phyloP scores from a whole-genome alignment of 345 rosid species.

The Capsella bursapastoris region DNA sequence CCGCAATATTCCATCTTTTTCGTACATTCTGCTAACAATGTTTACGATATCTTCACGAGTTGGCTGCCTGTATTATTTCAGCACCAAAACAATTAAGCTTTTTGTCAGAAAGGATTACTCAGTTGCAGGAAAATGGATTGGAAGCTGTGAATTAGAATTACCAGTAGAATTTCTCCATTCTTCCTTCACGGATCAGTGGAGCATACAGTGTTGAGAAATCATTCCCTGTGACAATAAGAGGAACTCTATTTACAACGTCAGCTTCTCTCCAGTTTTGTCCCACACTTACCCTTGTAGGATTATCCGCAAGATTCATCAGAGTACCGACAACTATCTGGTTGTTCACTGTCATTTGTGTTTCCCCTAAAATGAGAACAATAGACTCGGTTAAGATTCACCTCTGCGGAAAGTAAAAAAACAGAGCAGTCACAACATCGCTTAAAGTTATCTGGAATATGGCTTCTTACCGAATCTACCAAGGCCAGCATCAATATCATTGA shows the following conservation, averaged over 20 bases:
- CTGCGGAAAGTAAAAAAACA: slow-evolving; percentile 1
- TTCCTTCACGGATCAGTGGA: slow-evolving; percentile 97
- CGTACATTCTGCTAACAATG: slow-evolving; percentile 86
- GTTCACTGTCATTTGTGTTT: slow-evolving; percentile 94
- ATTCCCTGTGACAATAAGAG: slow-evolving; percentile 89
- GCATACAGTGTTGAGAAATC: slow-evolving; percentile 89
- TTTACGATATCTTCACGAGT: slow-evolving; percentile 79
- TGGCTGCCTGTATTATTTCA: slow-evolving; percentile 75
- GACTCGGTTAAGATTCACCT: slow-evolving; percentile 18
- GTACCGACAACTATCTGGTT: slow-evolving; percentile 95
- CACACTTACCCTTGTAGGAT: slow-evolving; percentile 92
- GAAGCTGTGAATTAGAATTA: slow-evolving; percentile 30
- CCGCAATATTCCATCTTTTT: slow-evolving; percentile 78
- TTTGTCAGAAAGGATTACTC: slow-evolving; percentile 5
- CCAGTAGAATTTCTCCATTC: slow-evolving; percentile 98
- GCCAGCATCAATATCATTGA: slow-evolving; percentile 97
- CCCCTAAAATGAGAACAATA: slow-evolving; percentile 51
- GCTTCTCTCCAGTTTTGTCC: slow-evolving; percentile 97
- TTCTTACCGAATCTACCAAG: slow-evolving; percentile 93
- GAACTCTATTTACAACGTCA: slow-evolving; percentile 79
- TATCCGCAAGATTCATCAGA: slow-evolving; percentile 88
- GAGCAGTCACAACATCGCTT: background rate
- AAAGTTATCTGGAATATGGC: slow-evolving; percentile 16
- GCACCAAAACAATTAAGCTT: slow-evolving; percentile 32
- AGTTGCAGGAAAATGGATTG: slow-evolving; percentile 5